Conservation (phyloP, 129 eudicot species). For the Ambrosia artemisiifolia region DNA sequence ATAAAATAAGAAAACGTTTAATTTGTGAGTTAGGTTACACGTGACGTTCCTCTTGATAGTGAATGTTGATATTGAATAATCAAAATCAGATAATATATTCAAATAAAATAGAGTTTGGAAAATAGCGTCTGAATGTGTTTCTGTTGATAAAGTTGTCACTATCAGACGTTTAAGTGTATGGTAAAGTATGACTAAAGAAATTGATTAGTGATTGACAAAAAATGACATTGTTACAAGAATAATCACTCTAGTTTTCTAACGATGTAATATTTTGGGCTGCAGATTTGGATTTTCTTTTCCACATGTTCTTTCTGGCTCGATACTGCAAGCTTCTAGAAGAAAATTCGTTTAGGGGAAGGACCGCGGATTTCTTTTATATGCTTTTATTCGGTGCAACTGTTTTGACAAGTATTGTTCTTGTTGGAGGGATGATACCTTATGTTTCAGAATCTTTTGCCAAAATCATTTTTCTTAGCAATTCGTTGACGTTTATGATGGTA, state of each 20-base stretch:
- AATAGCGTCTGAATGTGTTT: background rate
- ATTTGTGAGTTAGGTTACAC: background rate
- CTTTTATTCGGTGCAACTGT: slow-evolving; percentile 90
- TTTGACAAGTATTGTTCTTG: slow-evolving; percentile 84
- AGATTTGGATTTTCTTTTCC: slow-evolving; percentile 97
- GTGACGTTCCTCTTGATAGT: background rate
- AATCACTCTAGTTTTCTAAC: background rate
- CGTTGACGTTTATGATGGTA: slow-evolving; percentile 99
- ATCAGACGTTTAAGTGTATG: background rate
- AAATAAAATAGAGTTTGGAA: background rate
- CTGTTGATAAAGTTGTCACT: background rate
- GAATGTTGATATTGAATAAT: background rate
- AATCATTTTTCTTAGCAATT: slow-evolving; percentile 94
- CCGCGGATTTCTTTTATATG: slow-evolving; percentile 98
- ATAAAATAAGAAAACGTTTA: no score
- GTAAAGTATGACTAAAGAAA: background rate
- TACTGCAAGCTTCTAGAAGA: slow-evolving; percentile 99
- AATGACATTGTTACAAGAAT: background rate
- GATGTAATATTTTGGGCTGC: slow-evolving; percentile 20
- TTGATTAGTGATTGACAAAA: background rate
- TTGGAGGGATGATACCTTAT: slow-evolving; percentile 98
- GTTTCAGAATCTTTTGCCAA: slow-evolving; percentile 90
- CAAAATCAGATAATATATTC: background rate
- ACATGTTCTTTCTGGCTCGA: slow-evolving; percentile 98
- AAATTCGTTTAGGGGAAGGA: slow-evolving; percentile 88